phyloP scores from a whole-genome alignment of 116 monocot genomes.

The Posidonia oceanica region DNA sequence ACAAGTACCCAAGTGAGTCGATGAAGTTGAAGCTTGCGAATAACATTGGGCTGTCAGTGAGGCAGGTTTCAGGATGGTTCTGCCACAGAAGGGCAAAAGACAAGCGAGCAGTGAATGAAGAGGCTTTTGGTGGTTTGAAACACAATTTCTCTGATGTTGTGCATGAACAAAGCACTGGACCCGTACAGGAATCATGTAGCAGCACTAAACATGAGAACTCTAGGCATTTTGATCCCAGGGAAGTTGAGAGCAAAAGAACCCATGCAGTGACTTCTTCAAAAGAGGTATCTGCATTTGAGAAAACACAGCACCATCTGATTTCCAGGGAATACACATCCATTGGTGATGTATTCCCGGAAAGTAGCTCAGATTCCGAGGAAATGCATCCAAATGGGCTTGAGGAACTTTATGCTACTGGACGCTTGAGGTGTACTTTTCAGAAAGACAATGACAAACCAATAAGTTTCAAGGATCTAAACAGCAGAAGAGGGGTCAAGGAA shows the following conservation, averaged over 20 bases:
- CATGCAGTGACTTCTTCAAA: constrained; percentile 7
- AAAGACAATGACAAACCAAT: neutral
- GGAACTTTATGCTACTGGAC: constrained; percentile 1
- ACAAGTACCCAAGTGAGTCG: constrained; percentile 32
- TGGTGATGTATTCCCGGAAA: constrained; percentile 21
- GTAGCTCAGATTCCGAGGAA: constrained; percentile 24
- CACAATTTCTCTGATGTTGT: constrained; percentile 20
- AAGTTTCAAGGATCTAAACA: neutral
- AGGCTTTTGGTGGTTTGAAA: constrained; percentile 10
- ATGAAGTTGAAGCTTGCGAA: constrained; percentile 30
- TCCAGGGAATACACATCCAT: neutral
- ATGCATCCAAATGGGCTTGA: constrained; percentile 8
- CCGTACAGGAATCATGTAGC: constrained; percentile 38
- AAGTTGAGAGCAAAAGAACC: constrained; percentile 30
- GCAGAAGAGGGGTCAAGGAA: too few relatives aligned
- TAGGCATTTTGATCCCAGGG: constrained; percentile 23
- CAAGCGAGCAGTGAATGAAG: constrained; percentile 21
- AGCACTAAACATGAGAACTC: constrained; percentile 31
- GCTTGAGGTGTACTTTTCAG: neutral
- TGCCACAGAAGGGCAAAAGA: constrained; percentile 42
- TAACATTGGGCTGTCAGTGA: constrained; percentile 26
- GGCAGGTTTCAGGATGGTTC: constrained; percentile 42
- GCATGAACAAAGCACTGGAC: constrained; percentile 24
- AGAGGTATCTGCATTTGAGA: constrained; percentile 9
- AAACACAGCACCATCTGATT: neutral